Evolutionary conservation across 1,284 basidiomycete genomes (phyloP).

Genomic region (Schizophyllum amplum): DNA sequence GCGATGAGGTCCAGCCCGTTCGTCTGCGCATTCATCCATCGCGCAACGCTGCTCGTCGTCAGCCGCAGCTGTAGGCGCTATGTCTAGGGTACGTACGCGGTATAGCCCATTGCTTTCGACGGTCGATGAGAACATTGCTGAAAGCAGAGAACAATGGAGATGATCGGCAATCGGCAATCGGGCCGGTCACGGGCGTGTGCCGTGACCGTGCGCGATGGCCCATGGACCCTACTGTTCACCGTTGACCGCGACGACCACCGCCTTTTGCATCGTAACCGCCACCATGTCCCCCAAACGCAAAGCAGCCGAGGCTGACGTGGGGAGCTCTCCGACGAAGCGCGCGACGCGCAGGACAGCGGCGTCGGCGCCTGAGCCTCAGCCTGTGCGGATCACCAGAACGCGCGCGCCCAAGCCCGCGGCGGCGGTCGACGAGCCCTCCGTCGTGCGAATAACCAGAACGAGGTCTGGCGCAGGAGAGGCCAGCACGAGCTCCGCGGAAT

Average conservation of each 20-base stretch:
- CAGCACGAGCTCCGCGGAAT: not conserved
- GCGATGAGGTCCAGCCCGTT: constrained; percentile 57
- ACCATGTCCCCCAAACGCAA: constrained; percentile 46
- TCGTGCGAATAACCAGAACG: not conserved
- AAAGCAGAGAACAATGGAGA: not conserved
- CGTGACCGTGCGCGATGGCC: not conserved
- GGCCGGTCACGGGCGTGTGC: not conserved
- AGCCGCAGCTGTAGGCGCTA: not conserved
- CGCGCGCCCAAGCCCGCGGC: not conserved
- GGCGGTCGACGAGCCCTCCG: not conserved
- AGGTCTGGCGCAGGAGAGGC: not conserved
- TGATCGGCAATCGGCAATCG: not conserved
- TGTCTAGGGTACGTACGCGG: not conserved
- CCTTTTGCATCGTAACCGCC: too few species aligned
- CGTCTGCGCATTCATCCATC: constrained; percentile 73
- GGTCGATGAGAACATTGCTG: not conserved
- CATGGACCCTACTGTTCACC: not conserved
- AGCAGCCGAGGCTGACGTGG: constrained; percentile 16
- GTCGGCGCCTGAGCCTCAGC: too few species aligned
- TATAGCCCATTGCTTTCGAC: not conserved
- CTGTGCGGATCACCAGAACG: too few species aligned
- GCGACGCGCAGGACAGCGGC: constrained; percentile 7
- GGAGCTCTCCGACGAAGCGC: constrained; percentile 21
- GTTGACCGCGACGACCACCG: not conserved
- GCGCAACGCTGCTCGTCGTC: constrained; percentile 43